Evolutionary conservation across 2,329 filamentous ascomycete genomes (phyloP), one percentile per base, ranked within the genome.

Genomic region (Trichoderma atrobrunneum): DNA sequence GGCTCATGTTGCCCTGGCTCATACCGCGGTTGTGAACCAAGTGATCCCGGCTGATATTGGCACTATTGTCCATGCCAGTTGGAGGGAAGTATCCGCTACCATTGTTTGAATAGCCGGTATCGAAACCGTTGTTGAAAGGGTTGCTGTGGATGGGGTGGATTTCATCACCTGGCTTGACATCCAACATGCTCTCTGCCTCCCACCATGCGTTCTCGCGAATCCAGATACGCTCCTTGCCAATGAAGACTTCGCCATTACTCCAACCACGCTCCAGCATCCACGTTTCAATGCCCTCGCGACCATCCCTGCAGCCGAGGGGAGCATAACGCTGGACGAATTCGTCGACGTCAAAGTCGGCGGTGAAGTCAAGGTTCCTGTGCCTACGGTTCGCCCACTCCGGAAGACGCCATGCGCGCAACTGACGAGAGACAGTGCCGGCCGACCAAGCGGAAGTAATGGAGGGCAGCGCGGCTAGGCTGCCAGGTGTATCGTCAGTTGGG

Each of bases 311-410:
- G 16, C 96, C 96, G 0, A 99, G 87, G 7, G 89, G 85, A 6
- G 90, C 86, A 79, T 98, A 99, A 59, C 96, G 90, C 76, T 91
- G 90, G 24, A 91, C 88, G 77, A 99, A 98, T 80, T 99, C 96
- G 18, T 97, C 93, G 6, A 95, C 85, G 77, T 99, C 96, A 76
- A 98, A 99, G 78, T 99, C 96, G 1, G 95, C 94, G 0, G 96
- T 99, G 81, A 97, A 99, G 79, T 99, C 96, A 3, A 98, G 89
- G 77, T 92, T 90, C 80, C 93, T 94, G 80, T 95, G 97, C 64
- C 96, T 90, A 71, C 95, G 91, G 79, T 98, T 99, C 1, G 95
- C 93, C 96, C 96, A 99, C 81, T 99, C 96, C 0, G 96, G 92
- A 18, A 99, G 85, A 77, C 96, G 90, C 95, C 96, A 99, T 3